These are phyloP conservation scores for Claviceps spartinae DNA, from an alignment of 2,329 filamentous ascomycete species.

Conservation along the genomic window DNA sequence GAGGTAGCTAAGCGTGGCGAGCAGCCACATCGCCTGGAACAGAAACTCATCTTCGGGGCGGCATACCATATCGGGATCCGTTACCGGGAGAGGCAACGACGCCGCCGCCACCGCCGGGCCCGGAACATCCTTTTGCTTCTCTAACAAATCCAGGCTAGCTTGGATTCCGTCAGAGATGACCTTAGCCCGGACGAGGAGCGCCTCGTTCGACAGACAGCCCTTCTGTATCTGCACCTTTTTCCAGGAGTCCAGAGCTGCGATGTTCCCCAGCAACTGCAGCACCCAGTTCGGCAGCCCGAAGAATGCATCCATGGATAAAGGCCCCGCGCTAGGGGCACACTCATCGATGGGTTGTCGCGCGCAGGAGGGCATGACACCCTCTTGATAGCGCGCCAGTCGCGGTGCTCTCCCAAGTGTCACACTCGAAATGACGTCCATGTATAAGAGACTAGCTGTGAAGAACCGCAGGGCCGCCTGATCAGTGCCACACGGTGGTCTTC, in stretches of 20 bases:
- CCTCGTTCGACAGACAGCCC: slow-evolving; percentile 30
- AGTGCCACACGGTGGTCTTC: slow-evolving; percentile 26
- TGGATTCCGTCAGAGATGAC: slow-evolving; percentile 26
- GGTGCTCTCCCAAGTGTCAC: slow-evolving; percentile 31
- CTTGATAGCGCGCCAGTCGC: slow-evolving; percentile 28
- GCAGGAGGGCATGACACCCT: slow-evolving; percentile 22
- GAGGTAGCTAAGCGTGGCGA: slow-evolving; percentile 34
- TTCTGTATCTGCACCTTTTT: slow-evolving; percentile 33
- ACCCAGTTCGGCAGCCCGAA: slow-evolving; percentile 45
- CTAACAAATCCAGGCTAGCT: slow-evolving; percentile 17
- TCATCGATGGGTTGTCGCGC: slow-evolving; percentile 8
- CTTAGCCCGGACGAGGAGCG: slow-evolving; percentile 31
- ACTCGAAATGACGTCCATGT: slow-evolving; percentile 36
- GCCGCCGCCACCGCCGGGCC: background rate
- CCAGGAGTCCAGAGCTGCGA: slow-evolving; percentile 39
- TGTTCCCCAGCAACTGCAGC: slow-evolving; percentile 38
- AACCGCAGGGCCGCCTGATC: slow-evolving; percentile 34
- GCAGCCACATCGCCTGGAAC: slow-evolving; percentile 31
- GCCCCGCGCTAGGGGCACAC: slow-evolving; percentile 13
- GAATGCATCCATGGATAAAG: slow-evolving; percentile 34
- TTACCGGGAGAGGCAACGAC: slow-evolving; percentile 5
- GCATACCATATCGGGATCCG: slow-evolving; percentile 9
- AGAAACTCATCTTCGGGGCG: slow-evolving; percentile 12
- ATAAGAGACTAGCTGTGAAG: slow-evolving; percentile 32
- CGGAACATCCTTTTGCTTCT: slow-evolving; percentile 9